Evolutionary conservation across 2,329 filamentous ascomycete genomes (phyloP).

Genomic region (Ampelomyces quisqualis): DNA sequence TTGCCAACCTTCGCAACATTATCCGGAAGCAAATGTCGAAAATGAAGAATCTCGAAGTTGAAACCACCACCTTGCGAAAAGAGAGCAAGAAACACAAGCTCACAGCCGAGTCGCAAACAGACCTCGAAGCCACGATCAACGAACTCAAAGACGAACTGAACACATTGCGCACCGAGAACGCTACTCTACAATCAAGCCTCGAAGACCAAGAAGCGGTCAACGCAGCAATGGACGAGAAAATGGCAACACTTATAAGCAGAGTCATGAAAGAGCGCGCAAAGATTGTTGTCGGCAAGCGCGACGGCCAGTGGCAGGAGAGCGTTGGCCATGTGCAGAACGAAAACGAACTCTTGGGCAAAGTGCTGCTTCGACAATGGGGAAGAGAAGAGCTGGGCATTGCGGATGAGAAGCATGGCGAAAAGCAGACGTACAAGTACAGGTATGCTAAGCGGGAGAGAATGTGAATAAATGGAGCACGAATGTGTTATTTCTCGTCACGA

Average conservation of each 20-base stretch:
- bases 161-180: conserved; percentile 18
- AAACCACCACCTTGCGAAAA: conserved; percentile 19
- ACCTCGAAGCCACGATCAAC: conserved; percentile 8
- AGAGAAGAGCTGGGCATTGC: conserved; percentile 36
- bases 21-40: conserved; percentile 29
- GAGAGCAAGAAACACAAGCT: conserved; percentile 16
- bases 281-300: conserved; percentile 32
- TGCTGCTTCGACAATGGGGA: conserved; percentile 42
- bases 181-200: conserved; percentile 21
- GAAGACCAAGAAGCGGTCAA: conserved; percentile 31
- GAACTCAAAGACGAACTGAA: conserved; percentile 12
- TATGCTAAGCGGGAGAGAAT: conserved; percentile 20
- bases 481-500: conserved; percentile 1
- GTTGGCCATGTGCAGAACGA: conserved; percentile 25
- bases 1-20: conserved; percentile 28
- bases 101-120: conserved; percentile 1
- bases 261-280: conserved; percentile 37
- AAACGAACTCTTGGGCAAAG: conserved; percentile 33
- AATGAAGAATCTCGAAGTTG: conserved; percentile 28
- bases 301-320: conserved; percentile 38
- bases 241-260: conserved; percentile 30
- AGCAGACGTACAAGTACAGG: conserved; percentile 35
- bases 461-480: neutral
- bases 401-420: conserved; percentile 21
- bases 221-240: conserved; percentile 37